Percentiles rank a stretch among this genome's conserved stretches.
Evolutionary conservation across 139 green algal genomes (phyloP).

Genomic region (Micractinium conductrix): DNA sequence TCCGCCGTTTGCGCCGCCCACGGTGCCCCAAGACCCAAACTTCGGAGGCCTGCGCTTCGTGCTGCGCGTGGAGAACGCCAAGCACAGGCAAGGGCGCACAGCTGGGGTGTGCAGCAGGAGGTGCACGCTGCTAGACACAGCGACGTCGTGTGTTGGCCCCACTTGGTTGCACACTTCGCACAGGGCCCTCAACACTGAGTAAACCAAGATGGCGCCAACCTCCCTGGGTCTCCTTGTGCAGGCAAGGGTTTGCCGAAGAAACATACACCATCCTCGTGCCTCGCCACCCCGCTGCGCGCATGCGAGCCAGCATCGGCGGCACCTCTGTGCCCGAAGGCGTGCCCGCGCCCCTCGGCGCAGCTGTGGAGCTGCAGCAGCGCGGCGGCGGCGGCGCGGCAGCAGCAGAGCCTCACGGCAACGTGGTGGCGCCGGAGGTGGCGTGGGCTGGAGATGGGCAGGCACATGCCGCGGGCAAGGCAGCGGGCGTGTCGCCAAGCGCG

Average conservation of each 20-base stretch:
- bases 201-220: too few relatives aligned
- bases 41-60: constrained; percentile 40
- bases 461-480: too few relatives aligned
- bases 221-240: too few relatives aligned
- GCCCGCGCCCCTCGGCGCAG: background rate
- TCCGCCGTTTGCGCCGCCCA: constrained; percentile 34
- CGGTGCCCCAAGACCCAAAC: constrained; percentile 6
- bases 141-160: too few relatives aligned
- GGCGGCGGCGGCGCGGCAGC: background rate
- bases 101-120: too few relatives aligned
- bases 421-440: background rate
- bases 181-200: too few relatives aligned
- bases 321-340: background rate
- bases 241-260: constrained; percentile 46
- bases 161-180: too few relatives aligned
- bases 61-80: constrained; percentile 43
- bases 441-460: too few relatives aligned
- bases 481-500: too few relatives aligned
- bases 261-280: constrained; percentile 30
- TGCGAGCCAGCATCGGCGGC: background rate
- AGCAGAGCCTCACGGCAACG: background rate
- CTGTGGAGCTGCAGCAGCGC: too few relatives aligned
- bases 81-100: too few relatives aligned
- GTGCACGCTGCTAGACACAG: too few relatives aligned
- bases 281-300: constrained; percentile 1